phyloP scores from a whole-genome alignment of 495 filamentous ascomycete genomes.

The Umbilicaria muhlenbergii region DNA sequence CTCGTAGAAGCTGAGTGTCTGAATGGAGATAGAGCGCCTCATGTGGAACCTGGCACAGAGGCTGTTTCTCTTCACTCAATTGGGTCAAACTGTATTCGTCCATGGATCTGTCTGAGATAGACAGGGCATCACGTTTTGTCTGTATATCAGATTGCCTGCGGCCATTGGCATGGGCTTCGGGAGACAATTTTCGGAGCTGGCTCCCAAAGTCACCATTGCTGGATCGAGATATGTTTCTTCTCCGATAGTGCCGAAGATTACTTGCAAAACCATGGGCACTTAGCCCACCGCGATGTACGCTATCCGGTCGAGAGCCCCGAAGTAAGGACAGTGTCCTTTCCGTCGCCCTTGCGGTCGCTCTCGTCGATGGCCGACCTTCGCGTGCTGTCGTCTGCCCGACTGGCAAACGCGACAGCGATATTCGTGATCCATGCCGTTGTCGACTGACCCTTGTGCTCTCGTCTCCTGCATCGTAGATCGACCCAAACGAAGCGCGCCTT shows the following conservation, averaged over 20 bases:
- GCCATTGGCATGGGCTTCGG: too few species aligned
- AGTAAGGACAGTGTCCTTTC: slow-evolving; percentile 22
- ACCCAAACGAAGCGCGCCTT: slow-evolving; percentile 41
- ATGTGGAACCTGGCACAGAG: slow-evolving; percentile 19
- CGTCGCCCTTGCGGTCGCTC: slow-evolving; percentile 18
- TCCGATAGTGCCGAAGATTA: slow-evolving; percentile 1
- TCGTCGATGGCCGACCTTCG: slow-evolving; percentile 19
- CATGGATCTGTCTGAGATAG: slow-evolving; percentile 3
- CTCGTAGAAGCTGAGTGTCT: slow-evolving; percentile 37
- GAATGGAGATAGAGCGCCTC: slow-evolving; percentile 36
- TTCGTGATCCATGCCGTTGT: slow-evolving; percentile 24
- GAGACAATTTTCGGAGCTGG: too few species aligned
- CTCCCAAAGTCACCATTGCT: neutral
- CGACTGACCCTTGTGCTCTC: slow-evolving; percentile 27
- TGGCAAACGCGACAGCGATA: slow-evolving; percentile 31
- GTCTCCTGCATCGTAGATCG: slow-evolving; percentile 37
- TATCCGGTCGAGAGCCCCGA: too few species aligned
- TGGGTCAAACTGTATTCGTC: slow-evolving; percentile 8
- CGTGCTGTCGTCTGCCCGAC: slow-evolving; percentile 23
- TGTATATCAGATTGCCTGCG: too few species aligned
- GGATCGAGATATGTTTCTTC: slow-evolving; percentile 5
- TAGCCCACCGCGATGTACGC: slow-evolving; percentile 5
- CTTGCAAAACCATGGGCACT: slow-evolving; percentile 12
- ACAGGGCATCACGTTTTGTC: slow-evolving; percentile 11
- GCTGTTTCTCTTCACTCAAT: slow-evolving; percentile 11